phyloP scores from a whole-genome alignment of 768 basidiomycete species.

The Candolleomyces eurysporus region DNA sequence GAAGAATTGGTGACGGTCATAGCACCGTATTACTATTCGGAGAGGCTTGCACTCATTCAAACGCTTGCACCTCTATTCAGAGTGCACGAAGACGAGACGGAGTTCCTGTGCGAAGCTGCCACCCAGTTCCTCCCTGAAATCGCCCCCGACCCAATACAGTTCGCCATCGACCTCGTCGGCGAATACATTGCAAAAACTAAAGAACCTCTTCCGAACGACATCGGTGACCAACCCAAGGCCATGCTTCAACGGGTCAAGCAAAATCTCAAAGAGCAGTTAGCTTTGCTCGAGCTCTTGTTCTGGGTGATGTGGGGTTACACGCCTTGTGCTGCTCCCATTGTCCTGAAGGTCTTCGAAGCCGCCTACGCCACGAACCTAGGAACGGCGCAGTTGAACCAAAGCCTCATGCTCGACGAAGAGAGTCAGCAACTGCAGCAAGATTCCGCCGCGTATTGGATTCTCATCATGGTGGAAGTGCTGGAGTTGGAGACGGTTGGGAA shows the following conservation, averaged over 20 bases:
- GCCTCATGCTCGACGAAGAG: constrained; percentile 72
- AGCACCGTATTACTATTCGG: constrained; percentile 79
- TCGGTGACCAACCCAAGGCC: constrained; percentile 49
- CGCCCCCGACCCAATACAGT: constrained; percentile 62
- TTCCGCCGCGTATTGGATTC: constrained; percentile 71
- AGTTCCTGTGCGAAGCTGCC: constrained; percentile 56
- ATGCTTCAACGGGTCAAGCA: constrained; percentile 74
- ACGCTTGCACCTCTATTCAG: constrained; percentile 75
- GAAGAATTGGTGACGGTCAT: constrained; percentile 68
- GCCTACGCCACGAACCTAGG: constrained; percentile 68
- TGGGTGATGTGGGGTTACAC: constrained; percentile 83
- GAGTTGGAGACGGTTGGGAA: constrained; percentile 73
- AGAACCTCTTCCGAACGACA: constrained; percentile 43
- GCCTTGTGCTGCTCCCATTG: constrained; percentile 60
- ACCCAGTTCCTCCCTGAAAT: constrained; percentile 54
- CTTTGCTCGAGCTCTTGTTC: constrained; percentile 83
- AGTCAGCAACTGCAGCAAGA: constrained; percentile 65
- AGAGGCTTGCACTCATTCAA: constrained; percentile 69
- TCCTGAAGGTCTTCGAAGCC: constrained; percentile 60
- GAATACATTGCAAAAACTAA: constrained; percentile 60
- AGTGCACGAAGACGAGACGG: constrained; percentile 50
- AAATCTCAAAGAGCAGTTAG: constrained; percentile 73
- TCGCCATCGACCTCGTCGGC: constrained; percentile 55
- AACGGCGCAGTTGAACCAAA: constrained; percentile 56
- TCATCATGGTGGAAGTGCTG: constrained; percentile 75